These are phyloP conservation scores for Puccinia coronata DNA, from an alignment of 1,284 basidiomycete species.

Conservation along the genomic window DNA sequence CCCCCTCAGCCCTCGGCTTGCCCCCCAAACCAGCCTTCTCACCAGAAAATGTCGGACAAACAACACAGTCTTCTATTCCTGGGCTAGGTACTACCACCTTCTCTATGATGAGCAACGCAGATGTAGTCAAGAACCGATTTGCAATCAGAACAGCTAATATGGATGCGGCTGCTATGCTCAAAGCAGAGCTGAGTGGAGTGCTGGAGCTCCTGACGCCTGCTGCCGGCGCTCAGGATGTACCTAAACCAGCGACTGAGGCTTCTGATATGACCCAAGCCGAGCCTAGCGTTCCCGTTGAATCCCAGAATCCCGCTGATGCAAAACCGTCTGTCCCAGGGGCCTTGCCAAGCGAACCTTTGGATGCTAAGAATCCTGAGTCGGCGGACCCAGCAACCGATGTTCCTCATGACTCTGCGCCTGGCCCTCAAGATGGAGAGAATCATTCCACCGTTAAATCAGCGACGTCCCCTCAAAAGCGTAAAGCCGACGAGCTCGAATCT, in stretches of 20 bases:
- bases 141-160: conserved; percentile 93
- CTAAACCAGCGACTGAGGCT: conserved; percentile 50
- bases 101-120: conserved; percentile 63
- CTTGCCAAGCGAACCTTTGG: conserved; percentile 60
- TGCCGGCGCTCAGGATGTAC: conserved; percentile 50
- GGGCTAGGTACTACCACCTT: conserved; percentile 28
- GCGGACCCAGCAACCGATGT: conserved; percentile 48
- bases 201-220: conserved; percentile 47
- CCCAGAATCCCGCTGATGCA: background rate
- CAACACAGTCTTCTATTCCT: conserved; percentile 9
- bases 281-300: conserved; percentile 25
- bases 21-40: conserved; percentile 38
- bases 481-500: conserved; percentile 63
- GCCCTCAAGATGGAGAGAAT: conserved; percentile 35
- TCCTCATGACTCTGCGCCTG: conserved; percentile 46
- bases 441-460: background rate
- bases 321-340: conserved; percentile 59
- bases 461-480: conserved; percentile 65
- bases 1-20: conserved; percentile 9
- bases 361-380: conserved; percentile 52
- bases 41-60: conserved; percentile 32
- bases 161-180: conserved; percentile 88
- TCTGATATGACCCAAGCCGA: conserved; percentile 46
- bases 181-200: conserved; percentile 79
- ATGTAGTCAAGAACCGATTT: conserved; percentile 80